A percentile compares a stretch with the other conserved stretches of the same genome.
phyloP scores from a whole-genome alignment of 495 filamentous ascomycete genomes.

The Daldinia grandis region DNA sequence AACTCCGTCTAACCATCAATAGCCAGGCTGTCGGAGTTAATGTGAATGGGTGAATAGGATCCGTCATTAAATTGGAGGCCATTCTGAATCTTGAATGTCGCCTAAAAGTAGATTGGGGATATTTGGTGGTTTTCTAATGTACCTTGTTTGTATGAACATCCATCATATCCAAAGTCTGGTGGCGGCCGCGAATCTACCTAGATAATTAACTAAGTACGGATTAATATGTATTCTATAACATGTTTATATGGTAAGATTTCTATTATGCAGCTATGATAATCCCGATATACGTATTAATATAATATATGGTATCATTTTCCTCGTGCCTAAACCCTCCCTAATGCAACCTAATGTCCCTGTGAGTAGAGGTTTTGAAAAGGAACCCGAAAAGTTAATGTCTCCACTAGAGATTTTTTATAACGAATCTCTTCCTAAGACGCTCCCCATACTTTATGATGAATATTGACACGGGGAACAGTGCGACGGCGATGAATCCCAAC shows the following conservation, averaged over 20 bases:
- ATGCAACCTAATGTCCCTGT: conserved; percentile 8
- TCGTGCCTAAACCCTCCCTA: neutral
- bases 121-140: neutral
- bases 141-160: neutral
- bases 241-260: neutral
- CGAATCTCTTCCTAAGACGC: conserved; percentile 54
- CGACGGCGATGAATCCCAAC: conserved; percentile 62
- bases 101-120: neutral
- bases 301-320: neutral
- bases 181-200: neutral
- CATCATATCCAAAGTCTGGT: neutral
- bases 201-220: neutral
- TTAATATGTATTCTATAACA: neutral
- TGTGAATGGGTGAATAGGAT: neutral
- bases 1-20: neutral
- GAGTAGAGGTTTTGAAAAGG: neutral
- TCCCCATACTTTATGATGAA: conserved; percentile 63
- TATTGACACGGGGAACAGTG: conserved; percentile 60
- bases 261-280: neutral
- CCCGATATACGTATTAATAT: neutral
- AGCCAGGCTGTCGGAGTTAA: neutral
- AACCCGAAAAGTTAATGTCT: neutral
- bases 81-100: neutral
- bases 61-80: neutral
- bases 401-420: conserved; percentile 50